Conservation (phyloP, 495 filamentous ascomycete species). For the Melanomma pulvis-pyrius region DNA sequence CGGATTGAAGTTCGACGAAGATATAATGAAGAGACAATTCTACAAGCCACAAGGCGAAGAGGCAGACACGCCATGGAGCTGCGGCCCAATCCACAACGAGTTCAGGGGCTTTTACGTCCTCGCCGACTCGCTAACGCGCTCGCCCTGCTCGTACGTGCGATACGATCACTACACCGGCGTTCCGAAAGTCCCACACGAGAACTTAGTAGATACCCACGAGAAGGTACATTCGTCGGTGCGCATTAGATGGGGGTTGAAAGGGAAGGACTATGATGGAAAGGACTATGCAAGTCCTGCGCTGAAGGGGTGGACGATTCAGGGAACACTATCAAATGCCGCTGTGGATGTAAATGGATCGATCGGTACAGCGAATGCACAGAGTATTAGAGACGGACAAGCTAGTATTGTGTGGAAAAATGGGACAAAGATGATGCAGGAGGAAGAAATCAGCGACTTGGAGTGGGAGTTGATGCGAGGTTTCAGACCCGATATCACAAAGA, state of each 20-base stretch:
- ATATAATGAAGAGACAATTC: conserved; percentile 76
- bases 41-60: conserved; percentile 37
- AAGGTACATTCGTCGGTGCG: conserved; percentile 24
- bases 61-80: conserved; percentile 64
- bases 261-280: conserved; percentile 9
- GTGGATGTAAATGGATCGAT: neutral
- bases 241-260: conserved; percentile 10
- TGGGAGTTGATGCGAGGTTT: conserved; percentile 11
- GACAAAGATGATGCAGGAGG: conserved; percentile 24
- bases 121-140: conserved; percentile 71
- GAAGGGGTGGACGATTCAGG: conserved; percentile 8
- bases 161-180: conserved; percentile 15
- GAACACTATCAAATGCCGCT: neutral
- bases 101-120: conserved; percentile 13
- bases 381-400: conserved; percentile 11
- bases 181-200: conserved; percentile 12
- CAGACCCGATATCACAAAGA: conserved; percentile 7
- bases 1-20: conserved; percentile 58
- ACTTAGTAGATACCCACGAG: conserved; percentile 7
- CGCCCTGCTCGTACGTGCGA: conserved; percentile 12
- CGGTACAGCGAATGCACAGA: neutral
- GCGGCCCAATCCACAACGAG: conserved; percentile 62
- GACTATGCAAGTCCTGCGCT: conserved; percentile 11
- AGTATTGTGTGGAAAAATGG: conserved; percentile 9
- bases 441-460: conserved; percentile 19